Evolutionary conservation across 257 asterid genomes (phyloP).

Genomic region (Nyctanthes arbortristis): DNA sequence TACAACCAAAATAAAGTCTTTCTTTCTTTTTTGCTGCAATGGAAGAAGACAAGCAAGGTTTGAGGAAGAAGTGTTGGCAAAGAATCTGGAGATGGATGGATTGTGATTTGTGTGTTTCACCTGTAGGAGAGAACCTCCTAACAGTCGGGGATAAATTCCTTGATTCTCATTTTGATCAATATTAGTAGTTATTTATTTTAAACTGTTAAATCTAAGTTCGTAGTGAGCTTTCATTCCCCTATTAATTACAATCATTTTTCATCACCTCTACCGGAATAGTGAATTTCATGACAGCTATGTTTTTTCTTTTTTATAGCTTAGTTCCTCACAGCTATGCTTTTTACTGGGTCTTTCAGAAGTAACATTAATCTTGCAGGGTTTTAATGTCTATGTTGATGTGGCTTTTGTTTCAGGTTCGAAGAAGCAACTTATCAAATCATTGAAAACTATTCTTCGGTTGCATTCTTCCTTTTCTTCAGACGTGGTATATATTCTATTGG

Average conservation of each 20-base stretch:
- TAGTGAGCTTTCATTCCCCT: no score
- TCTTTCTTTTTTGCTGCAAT: no score
- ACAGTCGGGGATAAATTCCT: no score
- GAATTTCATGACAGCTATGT: conserved; percentile 2
- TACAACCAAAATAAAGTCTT: no score
- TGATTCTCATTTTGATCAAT: no score
- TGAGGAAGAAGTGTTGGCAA: no score
- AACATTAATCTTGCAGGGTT: background rate
- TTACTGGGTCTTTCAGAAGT: background rate
- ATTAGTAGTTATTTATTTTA: no score
- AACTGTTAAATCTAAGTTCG: no score
- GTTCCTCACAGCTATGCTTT: background rate
- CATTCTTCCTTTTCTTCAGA: conserved; percentile 75
- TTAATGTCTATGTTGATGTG: conserved; percentile 3
- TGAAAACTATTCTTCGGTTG: conserved; percentile 61
- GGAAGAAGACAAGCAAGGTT: no score
- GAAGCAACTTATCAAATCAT: conserved; percentile 56
- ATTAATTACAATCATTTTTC: background rate
- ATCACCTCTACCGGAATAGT: background rate
- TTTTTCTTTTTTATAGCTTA: background rate
- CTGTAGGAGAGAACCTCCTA: no score
- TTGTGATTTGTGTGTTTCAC: no score
- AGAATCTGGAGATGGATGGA: no score
- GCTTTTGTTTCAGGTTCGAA: conserved; percentile 54
- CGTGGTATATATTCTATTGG: conserved; percentile 65